Percentiles rank a stretch among this genome's conserved stretches.
Evolutionary conservation across 1,284 basidiomycete genomes (phyloP).

Genomic region (Stygiomarasmius scandens): DNA sequence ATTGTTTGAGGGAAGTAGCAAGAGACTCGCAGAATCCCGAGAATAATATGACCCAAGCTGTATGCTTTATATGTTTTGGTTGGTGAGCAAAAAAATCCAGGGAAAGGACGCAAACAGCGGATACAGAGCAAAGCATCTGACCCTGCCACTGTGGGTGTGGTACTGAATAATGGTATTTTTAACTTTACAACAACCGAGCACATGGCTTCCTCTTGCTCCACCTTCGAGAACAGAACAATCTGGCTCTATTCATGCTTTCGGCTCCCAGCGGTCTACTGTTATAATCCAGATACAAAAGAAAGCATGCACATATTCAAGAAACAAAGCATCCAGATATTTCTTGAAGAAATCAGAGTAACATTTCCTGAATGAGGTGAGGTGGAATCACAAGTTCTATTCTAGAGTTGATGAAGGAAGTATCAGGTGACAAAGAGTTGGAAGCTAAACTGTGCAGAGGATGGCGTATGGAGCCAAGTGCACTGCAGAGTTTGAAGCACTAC

Average conservation of each 20-base stretch:
- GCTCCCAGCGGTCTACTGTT: constrained; percentile 92
- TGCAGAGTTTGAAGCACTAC: constrained; percentile 46
- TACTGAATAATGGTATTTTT: too few relatives aligned
- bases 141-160: too few relatives aligned
- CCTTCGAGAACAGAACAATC: constrained; percentile 76
- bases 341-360: constrained; percentile 84
- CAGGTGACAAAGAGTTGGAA: constrained; percentile 54
- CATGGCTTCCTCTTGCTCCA: constrained; percentile 54
- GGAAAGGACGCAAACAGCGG: too few relatives aligned
- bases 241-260: constrained; percentile 50
- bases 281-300: constrained; percentile 76
- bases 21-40: neutral
- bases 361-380: constrained; percentile 61
- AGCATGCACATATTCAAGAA: constrained; percentile 94
- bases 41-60: too few relatives aligned
- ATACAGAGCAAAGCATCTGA: too few relatives aligned
- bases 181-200: too few relatives aligned
- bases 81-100: neutral
- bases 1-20: neutral
- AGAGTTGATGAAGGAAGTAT: constrained; percentile 70
- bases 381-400: constrained; percentile 56
- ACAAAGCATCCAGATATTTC: constrained; percentile 87
- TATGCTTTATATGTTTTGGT: neutral
- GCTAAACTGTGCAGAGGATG: constrained; percentile 58
- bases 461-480: constrained; percentile 49